A percentile compares a stretch with the other conserved stretches of the same genome.
phyloP scores from a whole-genome alignment of 305 asterid genomes.

The Solanum chacoense region DNA sequence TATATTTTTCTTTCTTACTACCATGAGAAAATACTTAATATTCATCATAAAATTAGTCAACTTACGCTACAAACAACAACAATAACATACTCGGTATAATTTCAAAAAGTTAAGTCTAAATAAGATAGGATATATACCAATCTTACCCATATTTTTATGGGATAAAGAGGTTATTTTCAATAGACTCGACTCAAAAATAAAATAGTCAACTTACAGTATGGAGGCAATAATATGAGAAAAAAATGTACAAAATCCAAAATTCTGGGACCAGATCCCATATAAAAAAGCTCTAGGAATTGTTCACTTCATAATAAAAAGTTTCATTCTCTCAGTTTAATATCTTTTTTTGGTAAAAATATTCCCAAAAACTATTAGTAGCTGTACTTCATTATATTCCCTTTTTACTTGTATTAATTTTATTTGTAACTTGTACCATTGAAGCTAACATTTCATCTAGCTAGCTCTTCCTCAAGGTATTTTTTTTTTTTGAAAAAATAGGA shows the following conservation, averaged over 20 bases:
- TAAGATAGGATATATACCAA: neutral
- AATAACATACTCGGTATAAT: neutral
- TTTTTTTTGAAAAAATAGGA: no score
- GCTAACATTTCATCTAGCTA: neutral
- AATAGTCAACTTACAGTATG: neutral
- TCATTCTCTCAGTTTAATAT: neutral
- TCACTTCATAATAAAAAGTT: conserved; percentile 3
- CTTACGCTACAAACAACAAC: neutral
- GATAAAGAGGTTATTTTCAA: accelerated
- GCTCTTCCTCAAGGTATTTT: neutral
- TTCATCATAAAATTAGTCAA: neutral
- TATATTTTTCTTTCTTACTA: neutral
- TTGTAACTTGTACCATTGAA: neutral
- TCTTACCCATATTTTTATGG: neutral
- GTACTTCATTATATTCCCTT: neutral
- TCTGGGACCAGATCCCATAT: conserved; percentile 9
- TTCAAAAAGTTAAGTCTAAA: neutral
- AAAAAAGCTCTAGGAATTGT: conserved; percentile 11
- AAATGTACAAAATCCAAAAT: neutral
- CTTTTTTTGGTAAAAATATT: neutral
- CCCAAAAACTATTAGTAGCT: neutral
- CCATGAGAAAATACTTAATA: neutral
- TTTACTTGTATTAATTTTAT: neutral
- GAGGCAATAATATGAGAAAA: neutral
- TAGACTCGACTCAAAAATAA: neutral